Base-by-base conservation (phyloP, 805 yeast species). In the Peterozyma toletana region DNA sequence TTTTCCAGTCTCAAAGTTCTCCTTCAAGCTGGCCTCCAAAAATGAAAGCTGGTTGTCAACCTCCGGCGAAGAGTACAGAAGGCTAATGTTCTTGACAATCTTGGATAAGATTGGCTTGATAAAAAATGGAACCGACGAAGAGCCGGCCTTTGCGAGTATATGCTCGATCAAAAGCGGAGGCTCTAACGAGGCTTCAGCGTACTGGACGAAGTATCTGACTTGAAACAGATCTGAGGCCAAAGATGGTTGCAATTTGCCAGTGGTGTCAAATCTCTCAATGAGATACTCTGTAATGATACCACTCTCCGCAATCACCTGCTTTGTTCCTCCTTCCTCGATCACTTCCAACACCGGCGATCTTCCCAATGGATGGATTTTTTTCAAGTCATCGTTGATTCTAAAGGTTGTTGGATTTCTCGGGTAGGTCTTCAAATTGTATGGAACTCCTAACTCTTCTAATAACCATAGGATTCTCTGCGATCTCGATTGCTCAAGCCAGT, bases 391-490 rank as follows among this genome's bases (percentile, higher is more conserved):
- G 7, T 77, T 78, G 1, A 80, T 79, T 36, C 75, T 61, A 59
- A 68, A 67, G 15, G 68, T 64, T 9, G 63, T 60, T 21, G 27
- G 27, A 48, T 74, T 65, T 40, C 89, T 68, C 45, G 71, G 59
- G 57, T 77, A 80, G 2, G 71, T 54, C 49, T 76, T 71, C 15
- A 80, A 59, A 11, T 73, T 75, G 53, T 79, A 83, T 21, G 74
- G 75, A 6, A 82, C 54, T 11, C 66, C 67, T 11, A 84, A 62
- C 41, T 79, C 74, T 47, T 81, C 86, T n/a, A 84, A 62, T 39
- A 79, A 60, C 85, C 87, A 83, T 30, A 77, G 54, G 9, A 81
- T 67, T 43, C 89, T 67, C 42, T 72, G 77, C 1, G 86, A 62
- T 53, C 90, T 67, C 3, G 87, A 80, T 14, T 70, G 62, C 44